These are phyloP conservation scores for Epichloe sylvatica DNA, from an alignment of 2,329 filamentous ascomycete species.

Conservation along the genomic window DNA sequence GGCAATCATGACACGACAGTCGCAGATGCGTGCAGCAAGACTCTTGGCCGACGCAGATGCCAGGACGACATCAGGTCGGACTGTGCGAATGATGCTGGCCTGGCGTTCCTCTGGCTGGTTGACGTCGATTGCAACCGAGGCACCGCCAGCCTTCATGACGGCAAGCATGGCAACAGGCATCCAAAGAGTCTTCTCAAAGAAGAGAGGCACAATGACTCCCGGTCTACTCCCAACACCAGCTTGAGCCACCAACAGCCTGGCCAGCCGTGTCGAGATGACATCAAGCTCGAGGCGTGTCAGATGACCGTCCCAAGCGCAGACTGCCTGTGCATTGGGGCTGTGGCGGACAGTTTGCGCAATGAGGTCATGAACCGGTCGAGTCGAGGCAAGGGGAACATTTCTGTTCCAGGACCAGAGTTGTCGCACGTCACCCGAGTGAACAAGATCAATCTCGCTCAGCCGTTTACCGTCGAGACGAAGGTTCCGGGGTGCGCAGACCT, in stretches of 20 bases:
- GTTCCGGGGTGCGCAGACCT: too few species aligned
- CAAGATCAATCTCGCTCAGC: not conserved
- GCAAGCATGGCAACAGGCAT: not conserved
- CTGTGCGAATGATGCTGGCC: not conserved
- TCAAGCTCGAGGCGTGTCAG: not conserved
- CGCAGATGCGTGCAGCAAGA: not conserved
- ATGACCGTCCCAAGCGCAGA: not conserved
- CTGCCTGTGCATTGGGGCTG: not conserved
- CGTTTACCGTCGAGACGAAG: not conserved
- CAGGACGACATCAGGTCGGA: not conserved
- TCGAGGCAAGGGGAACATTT: not conserved
- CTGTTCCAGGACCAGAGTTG: not conserved
- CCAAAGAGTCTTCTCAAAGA: not conserved
- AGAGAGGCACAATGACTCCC: not conserved
- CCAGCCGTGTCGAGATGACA: not conserved
- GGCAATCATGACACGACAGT: not conserved
- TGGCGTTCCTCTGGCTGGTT: not conserved
- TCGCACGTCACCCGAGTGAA: not conserved
- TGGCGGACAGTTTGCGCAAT: not conserved
- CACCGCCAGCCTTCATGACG: not conserved
- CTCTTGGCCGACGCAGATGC: not conserved
- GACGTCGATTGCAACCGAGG: not conserved
- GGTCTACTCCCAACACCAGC: not conserved
- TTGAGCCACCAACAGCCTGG: not conserved
- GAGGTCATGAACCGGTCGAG: not conserved